phyloP scores from a whole-genome alignment of 2,329 filamentous ascomycete species.

The Fusarium secorum region DNA sequence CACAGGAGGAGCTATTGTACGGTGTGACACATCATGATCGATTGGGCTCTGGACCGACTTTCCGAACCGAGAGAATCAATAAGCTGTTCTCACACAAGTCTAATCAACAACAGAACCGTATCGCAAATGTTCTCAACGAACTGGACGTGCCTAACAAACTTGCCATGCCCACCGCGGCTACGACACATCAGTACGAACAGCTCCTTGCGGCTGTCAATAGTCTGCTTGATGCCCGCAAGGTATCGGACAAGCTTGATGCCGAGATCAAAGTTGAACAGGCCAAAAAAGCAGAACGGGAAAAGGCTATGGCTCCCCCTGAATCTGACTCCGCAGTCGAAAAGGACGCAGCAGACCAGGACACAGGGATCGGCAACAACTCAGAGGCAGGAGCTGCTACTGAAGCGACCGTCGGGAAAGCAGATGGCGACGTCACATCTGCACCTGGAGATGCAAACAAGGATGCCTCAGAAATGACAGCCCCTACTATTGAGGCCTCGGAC shows the following conservation, averaged over 20 bases:
- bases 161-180: slow-evolving; percentile 76
- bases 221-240: slow-evolving; percentile 76
- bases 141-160: slow-evolving; percentile 75
- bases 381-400: slow-evolving; percentile 13
- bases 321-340: slow-evolving; percentile 31
- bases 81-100: slow-evolving; percentile 82
- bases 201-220: slow-evolving; percentile 73
- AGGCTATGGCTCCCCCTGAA: slow-evolving; percentile 39
- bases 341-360: slow-evolving; percentile 8
- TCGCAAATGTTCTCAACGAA: slow-evolving; percentile 75
- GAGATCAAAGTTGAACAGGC: slow-evolving; percentile 70
- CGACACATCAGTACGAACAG: slow-evolving; percentile 75
- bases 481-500: slow-evolving; percentile 16
- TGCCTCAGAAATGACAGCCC: slow-evolving; percentile 7
- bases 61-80: slow-evolving; percentile 83
- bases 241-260: slow-evolving; percentile 76
- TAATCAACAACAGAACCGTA: slow-evolving; percentile 77
- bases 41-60: slow-evolving; percentile 83
- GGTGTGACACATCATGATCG: slow-evolving; percentile 88
- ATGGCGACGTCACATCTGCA: slow-evolving; percentile 5
- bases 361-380: slow-evolving; percentile 15
- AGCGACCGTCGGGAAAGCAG: slow-evolving; percentile 19
- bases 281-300: slow-evolving; percentile 63
- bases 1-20: slow-evolving; percentile 79
- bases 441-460: slow-evolving; percentile 34